Percentiles rank a stretch among this genome's conserved stretches.
These are phyloP conservation scores for Metschnikowia baotianmanensis DNA, from an alignment of 805 yeast genomes.

Conservation along the genomic window DNA sequence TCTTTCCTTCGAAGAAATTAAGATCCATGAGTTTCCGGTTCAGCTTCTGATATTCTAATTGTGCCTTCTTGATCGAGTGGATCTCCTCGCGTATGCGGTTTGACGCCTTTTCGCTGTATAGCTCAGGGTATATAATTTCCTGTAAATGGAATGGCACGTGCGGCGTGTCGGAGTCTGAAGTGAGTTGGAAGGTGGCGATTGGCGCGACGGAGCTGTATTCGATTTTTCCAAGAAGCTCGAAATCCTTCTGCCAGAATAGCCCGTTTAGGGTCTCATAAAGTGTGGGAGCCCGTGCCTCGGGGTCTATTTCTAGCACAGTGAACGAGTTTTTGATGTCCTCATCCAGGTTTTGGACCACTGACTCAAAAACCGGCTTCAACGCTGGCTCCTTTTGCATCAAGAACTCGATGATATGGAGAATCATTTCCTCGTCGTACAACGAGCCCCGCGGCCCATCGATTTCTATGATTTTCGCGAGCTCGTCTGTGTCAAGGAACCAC, in stretches of 20 bases:
- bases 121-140: constrained; percentile 35
- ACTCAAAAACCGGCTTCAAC: constrained; percentile 22
- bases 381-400: constrained; percentile 17
- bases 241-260: constrained; percentile 37
- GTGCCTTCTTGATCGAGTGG: constrained; percentile 17
- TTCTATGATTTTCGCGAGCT: constrained; percentile 19
- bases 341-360: constrained; percentile 27
- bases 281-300: constrained; percentile 24
- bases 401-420: constrained; percentile 18
- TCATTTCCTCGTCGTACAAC: constrained; percentile 22
- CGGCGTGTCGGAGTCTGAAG: constrained; percentile 26
- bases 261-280: constrained; percentile 35
- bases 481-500: constrained; percentile 24
- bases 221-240: constrained; percentile 28
- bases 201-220: constrained; percentile 29
- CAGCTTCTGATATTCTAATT: constrained; percentile 19
- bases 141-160: constrained; percentile 24
- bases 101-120: constrained; percentile 28
- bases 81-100: constrained; percentile 21
- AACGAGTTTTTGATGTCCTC: constrained; percentile 27
- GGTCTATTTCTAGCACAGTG: constrained; percentile 32
- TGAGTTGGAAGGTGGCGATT: constrained; percentile 29
- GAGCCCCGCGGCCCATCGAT: constrained; percentile 19
- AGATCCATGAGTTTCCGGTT: constrained; percentile 29
- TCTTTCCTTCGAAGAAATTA: constrained; percentile 41